A percentile compares a stretch with the other conserved stretches of the same genome.
Conservation (phyloP, 2,329 filamentous ascomycete genomes). For the Elsinoe australis region DNA sequence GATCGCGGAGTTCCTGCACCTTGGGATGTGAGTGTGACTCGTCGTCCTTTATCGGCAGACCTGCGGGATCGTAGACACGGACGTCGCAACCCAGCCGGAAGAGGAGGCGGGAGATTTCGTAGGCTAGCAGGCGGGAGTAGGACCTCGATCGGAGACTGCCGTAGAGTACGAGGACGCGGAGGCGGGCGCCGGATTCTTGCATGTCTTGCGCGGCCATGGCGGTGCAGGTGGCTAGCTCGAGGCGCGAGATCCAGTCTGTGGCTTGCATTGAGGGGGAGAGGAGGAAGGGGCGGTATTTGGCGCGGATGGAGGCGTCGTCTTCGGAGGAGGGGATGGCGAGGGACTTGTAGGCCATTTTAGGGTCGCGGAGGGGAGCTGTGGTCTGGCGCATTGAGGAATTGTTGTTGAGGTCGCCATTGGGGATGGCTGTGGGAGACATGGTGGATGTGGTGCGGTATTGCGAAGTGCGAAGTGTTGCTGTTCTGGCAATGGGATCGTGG, state of each 20-base stretch:
- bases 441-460: too few relatives aligned
- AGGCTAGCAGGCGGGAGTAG: conserved; percentile 54
- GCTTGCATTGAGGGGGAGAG: conserved; percentile 32
- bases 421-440: too few relatives aligned
- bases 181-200: conserved; percentile 31
- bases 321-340: conserved; percentile 41
- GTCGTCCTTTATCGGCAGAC: conserved; percentile 57
- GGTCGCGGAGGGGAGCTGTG: conserved; percentile 18
- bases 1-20: conserved; percentile 54
- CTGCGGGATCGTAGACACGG: conserved; percentile 52
- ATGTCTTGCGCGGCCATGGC: conserved; percentile 47
- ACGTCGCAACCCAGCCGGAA: conserved; percentile 60
- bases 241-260: conserved; percentile 49
- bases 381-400: conserved; percentile 21
- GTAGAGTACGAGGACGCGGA: conserved; percentile 55
- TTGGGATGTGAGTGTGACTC: conserved; percentile 50
- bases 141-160: conserved; percentile 53
- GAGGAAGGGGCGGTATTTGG: conserved; percentile 51
- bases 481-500: too few relatives aligned
- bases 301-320: conserved; percentile 35
- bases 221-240: conserved; percentile 49
- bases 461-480: too few relatives aligned
- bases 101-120: conserved; percentile 53
- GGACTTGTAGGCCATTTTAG: conserved; percentile 21
- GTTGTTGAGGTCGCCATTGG: conserved; percentile 26